Conservation (phyloP, 805 yeast species). For the Ogataea salicorniae region DNA sequence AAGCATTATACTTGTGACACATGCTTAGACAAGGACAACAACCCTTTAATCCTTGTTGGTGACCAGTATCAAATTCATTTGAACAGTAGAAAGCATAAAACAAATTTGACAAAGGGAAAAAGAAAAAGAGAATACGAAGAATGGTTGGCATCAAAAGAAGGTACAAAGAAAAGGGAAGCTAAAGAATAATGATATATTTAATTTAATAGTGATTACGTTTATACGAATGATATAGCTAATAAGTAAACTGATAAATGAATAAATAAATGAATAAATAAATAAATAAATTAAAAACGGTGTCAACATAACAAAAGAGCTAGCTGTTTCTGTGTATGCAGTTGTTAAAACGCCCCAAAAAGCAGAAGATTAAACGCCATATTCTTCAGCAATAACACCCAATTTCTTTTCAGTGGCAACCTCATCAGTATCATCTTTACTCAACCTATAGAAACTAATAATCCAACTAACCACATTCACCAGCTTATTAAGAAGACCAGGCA, state of each 20-base stretch:
- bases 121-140: constrained; percentile 52
- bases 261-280: background rate
- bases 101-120: constrained; percentile 41
- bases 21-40: constrained; percentile 54
- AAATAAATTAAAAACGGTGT: background rate
- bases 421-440: constrained; percentile 24
- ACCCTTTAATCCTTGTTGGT: constrained; percentile 65
- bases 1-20: constrained; percentile 60
- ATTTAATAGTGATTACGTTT: background rate
- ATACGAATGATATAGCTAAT: background rate
- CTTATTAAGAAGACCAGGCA: constrained; percentile 19
- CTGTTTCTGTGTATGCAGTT: too few relatives aligned
- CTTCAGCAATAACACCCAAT: background rate
- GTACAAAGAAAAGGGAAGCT: background rate
- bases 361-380: background rate
- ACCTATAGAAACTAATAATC: constrained; percentile 26
- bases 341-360: background rate
- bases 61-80: constrained; percentile 67
- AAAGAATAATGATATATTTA: background rate
- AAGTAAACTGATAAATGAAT: background rate
- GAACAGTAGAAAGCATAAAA: constrained; percentile 61
- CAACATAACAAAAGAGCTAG: background rate
- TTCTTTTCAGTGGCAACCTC: constrained; percentile 11
- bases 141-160: constrained; percentile 15
- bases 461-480: constrained; percentile 26